phyloP scores from a whole-genome alignment of 768 basidiomycete species.

The Mycena pura region DNA sequence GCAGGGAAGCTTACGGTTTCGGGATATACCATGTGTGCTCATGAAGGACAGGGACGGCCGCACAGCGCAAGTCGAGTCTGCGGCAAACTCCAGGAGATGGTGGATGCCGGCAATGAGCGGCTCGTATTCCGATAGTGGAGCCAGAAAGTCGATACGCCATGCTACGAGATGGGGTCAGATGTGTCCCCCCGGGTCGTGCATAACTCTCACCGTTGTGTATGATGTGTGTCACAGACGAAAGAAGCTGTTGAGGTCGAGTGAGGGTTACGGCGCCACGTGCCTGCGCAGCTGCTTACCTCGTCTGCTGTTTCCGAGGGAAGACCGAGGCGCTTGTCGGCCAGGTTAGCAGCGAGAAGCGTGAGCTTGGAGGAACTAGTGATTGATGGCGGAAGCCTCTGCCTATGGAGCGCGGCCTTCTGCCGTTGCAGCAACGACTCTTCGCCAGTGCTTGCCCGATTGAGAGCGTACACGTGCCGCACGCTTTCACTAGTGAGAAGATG shows the following conservation, averaged over 20 bases:
- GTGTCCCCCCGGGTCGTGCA: not conserved
- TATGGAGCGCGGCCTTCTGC: not conserved
- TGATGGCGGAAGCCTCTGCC: not conserved
- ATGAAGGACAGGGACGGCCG: constrained; percentile 13
- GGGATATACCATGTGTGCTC: constrained; percentile 11
- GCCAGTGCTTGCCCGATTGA: constrained; percentile 27
- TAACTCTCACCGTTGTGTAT: constrained; percentile 40
- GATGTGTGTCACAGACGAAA: constrained; percentile 39
- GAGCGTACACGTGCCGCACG: constrained; percentile 32
- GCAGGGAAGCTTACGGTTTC: not conserved
- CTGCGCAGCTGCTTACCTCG: not conserved
- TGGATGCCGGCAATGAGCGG: constrained; percentile 31
- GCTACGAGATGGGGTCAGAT: constrained; percentile 27
- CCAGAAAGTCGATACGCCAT: constrained; percentile 40
- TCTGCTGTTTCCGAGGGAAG: not conserved
- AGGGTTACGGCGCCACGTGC: not conserved
- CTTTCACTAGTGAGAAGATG: constrained; percentile 26
- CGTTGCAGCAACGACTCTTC: not conserved
- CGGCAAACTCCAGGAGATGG: constrained; percentile 42
- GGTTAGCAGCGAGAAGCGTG: not conserved
- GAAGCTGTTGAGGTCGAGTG: constrained; percentile 22
- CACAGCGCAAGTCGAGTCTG: not conserved
- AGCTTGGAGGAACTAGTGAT: not conserved
- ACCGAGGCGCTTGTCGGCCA: not conserved
- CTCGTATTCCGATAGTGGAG: constrained; percentile 35